Evolutionary conservation across 331 rosid species (phyloP), one percentile per base, ranked within the genome.

Genomic region (Quercus lobata): DNA sequence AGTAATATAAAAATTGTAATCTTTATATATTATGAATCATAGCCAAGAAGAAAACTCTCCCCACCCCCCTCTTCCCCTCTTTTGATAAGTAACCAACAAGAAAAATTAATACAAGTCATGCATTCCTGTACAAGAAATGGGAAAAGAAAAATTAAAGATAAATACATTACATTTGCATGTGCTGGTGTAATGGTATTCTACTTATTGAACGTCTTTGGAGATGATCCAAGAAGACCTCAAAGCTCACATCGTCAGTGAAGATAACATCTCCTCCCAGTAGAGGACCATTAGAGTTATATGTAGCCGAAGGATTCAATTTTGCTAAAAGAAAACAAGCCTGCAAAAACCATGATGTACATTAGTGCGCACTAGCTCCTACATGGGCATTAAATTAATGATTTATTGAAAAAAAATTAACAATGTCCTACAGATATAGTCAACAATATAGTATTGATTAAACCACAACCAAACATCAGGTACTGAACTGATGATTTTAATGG

Each of bases 281-380:
- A 8, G 97, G 75, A 83, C 86, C 88, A 25, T 91, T 96, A 1
- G 89, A 85, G 88, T 86, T 96, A 66, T 95, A 95, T 2, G 97
- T 91, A 56, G 97, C 94, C 14, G 91, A 96, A 58, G 98, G 98
- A 72, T 96, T 93, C 87, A 96, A 84, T 82, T 90, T 96, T 11
- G 94, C 99, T 82, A 96, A 86, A 16, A 96, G 89, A 73, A 96
- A 96, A 72, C 99, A 94, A 29, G 99, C 97, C 99, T 96, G 86
- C 88, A 60, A 54, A 25, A 29, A 25, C 58, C 71, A 76, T 58
- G 52, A 44, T 24, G 6, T 52, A 37, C 44, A 72, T 75, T 18
- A 84, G 75, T 2, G 9, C 37, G 34, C 46, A 73, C 37, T 74
- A 76, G 49, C 41, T 69, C 34, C 74, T 19, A 61, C 71, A 49